Base-by-base conservation (phyloP, 768 basidiomycete genomes). In the Trametes sanguinea region DNA sequence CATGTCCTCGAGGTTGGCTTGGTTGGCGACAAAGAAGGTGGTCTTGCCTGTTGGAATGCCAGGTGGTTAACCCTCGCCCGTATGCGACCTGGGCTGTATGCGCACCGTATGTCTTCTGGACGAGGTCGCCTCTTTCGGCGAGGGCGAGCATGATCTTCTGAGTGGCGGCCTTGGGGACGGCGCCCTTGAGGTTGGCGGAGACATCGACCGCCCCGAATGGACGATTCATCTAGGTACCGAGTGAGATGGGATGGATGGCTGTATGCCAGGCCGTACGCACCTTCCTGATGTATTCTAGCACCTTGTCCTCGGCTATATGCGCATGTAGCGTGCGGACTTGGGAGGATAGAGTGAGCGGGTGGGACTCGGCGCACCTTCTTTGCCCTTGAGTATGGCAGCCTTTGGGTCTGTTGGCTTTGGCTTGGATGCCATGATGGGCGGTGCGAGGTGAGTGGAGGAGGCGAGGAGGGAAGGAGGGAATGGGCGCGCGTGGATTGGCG, bases 171-270 rank as follows among this genome's bases (percentile, higher is more conserved):
- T 97, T 97, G 6, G 92, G 86, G 4, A 96, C 87, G 9, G 88
- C 88, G 54, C 92, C 92, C 74, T 95, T 95, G 33, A 97, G 77
- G 75, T 97, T 97, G 9, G 94, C 92, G 14, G 90, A 83, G 5
- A 96, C 87, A 72, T 97, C 94, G 39, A 95, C 94, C 62, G 92
- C 93, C 7, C 94, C 94, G 69, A 88, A 95, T 6, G 94, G 94
- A n/a, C 94, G 83, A 74, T 96, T 96, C 85, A 94, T 92, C 92
- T 94, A 22, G 68, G 47, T 40, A 50, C 16, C 54, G 58, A 58
- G 42, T 44, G 43, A 57, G 17, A 39, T 9, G 44, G 6, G 54
- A 37, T 48, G 51, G 14, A 32, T 10, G 14, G 29, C 60, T 58
- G 56, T 72, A 63, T 56, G 65, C 43, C 27, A 14, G 52, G 6